Conservation (phyloP, 176 grass and related monocot genomes). For the Panicum miliaceum region DNA sequence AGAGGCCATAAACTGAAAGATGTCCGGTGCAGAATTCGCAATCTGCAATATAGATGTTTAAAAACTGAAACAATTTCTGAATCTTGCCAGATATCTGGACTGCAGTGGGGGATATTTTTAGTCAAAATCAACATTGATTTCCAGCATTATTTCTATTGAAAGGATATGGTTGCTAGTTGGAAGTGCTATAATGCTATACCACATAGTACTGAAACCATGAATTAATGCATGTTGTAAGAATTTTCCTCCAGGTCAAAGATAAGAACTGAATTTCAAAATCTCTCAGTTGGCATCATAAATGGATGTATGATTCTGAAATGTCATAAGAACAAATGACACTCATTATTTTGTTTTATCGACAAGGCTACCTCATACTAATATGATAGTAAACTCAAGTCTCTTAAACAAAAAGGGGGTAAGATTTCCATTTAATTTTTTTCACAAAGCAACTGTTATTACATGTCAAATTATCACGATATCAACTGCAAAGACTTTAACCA, state of each 20-base stretch:
- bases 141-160: slow-evolving; percentile 13
- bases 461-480: not conserved
- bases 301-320: not conserved
- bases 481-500: not conserved
- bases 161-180: not conserved
- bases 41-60: not conserved
- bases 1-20: not conserved
- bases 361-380: slow-evolving; percentile 1
- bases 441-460: not conserved
- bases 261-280: slow-evolving; percentile 13
- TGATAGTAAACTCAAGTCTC: not conserved
- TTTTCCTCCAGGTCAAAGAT: not conserved
- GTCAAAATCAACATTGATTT: slow-evolving; percentile 9
- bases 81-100: slow-evolving; percentile 9
- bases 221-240: not conserved
- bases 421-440: not conserved
- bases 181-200: not conserved
- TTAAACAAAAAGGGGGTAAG: not conserved
- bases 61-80: not conserved
- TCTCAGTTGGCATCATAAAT: not conserved
- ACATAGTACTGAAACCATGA: not conserved
- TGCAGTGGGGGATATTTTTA: not conserved
- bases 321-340: not conserved
- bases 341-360: not conserved
- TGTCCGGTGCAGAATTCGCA: not conserved